Conservation (phyloP, 345 rosid genomes). For the Streptanthus diversifolius region DNA sequence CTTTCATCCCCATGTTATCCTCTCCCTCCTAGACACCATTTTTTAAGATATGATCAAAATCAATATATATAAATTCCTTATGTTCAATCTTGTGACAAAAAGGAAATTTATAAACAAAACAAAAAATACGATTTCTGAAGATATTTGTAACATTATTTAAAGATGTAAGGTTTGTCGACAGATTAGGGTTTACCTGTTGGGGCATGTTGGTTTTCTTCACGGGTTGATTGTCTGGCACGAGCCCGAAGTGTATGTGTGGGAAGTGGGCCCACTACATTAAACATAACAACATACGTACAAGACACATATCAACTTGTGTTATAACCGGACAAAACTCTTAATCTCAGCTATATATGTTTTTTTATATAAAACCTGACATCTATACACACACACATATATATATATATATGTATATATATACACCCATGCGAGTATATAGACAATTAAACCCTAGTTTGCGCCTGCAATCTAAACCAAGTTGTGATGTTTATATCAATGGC, state of each 20-base stretch:
- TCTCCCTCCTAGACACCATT: conserved; percentile 59
- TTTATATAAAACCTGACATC: not conserved
- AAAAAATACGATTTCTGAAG: not conserved
- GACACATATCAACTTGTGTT: conserved; percentile 38
- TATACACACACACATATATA: not conserved
- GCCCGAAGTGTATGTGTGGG: conserved; percentile 97
- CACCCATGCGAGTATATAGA: not conserved
- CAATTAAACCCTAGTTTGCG: conserved; percentile 23
- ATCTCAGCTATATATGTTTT: conserved; percentile 20
- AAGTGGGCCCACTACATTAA: conserved; percentile 92
- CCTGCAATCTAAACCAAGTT: not conserved
- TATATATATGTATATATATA: not conserved
- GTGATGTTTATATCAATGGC: not conserved
- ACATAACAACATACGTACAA: conserved; percentile 30
- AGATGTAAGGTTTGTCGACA: conserved; percentile 20
- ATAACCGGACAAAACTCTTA: conserved; percentile 32
- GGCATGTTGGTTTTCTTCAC: conserved; percentile 74
- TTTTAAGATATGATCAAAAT: conserved; percentile 3
- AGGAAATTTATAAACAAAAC: not conserved
- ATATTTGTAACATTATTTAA: not conserved
- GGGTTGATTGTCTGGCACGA: conserved; percentile 95
- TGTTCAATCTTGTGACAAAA: not conserved
- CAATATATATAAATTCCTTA: not conserved
- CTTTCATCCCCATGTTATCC: conserved; percentile 69
- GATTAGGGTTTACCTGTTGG: conserved; percentile 67